Conservation (phyloP, 768 basidiomycete genomes). For the Pleurotus salmoneostramineus region DNA sequence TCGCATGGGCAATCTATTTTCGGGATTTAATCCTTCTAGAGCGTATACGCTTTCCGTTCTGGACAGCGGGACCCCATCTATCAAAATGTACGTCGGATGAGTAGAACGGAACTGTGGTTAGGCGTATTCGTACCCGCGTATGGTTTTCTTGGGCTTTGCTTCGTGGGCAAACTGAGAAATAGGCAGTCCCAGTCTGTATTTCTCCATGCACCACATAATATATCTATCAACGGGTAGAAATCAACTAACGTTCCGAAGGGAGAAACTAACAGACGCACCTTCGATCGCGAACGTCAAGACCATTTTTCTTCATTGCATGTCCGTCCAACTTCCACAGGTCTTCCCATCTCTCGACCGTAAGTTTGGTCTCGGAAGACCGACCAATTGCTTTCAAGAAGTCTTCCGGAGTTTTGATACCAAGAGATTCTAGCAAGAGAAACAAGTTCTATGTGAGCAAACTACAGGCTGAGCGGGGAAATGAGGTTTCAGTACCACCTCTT, state of each 20-base stretch:
- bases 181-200: slow-evolving; percentile 56
- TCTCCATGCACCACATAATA: slow-evolving; percentile 83
- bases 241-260: slow-evolving; percentile 1
- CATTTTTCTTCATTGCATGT: slow-evolving; percentile 56
- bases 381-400: slow-evolving; percentile 77
- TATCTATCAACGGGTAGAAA: slow-evolving; percentile 45
- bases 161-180: slow-evolving; percentile 63
- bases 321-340: slow-evolving; percentile 65
- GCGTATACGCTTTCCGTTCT: slow-evolving; percentile 71
- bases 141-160: slow-evolving; percentile 65
- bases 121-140: slow-evolving; percentile 61
- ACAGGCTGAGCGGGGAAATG: not conserved
- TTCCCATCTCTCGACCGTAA: slow-evolving; percentile 65
- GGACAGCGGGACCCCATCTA: slow-evolving; percentile 74
- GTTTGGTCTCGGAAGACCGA: slow-evolving; percentile 59
- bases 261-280: slow-evolving; percentile 41
- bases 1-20: not conserved
- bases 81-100: not conserved
- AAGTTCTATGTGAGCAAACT: not conserved
- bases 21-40: slow-evolving; percentile 42
- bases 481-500: slow-evolving; percentile 5
- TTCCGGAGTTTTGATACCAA: slow-evolving; percentile 44
- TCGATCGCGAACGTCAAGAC: slow-evolving; percentile 64
- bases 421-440: slow-evolving; percentile 1
- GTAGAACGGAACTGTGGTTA: not conserved